Conservation (phyloP, 2,329 filamentous ascomycete genomes). For the Apiospora aurea region DNA sequence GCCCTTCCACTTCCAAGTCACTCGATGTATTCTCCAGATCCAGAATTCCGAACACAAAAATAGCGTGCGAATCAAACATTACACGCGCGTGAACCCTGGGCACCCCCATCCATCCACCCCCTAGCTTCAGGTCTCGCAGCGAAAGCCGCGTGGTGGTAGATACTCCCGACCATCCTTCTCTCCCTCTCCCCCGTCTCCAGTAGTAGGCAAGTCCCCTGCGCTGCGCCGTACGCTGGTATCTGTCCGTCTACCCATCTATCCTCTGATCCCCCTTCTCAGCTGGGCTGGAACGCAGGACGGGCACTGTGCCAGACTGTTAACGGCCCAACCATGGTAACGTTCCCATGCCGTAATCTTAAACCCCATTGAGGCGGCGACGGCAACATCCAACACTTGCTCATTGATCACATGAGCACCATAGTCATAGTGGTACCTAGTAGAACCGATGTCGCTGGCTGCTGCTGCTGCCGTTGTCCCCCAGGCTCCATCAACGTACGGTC, state of each 20-base stretch:
- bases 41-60: background rate
- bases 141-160: background rate
- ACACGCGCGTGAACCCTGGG: background rate
- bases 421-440: too few relatives aligned
- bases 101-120: background rate
- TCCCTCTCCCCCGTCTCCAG: background rate
- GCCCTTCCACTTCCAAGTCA: background rate
- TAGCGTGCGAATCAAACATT: constrained; percentile 7
- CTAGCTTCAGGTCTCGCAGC: background rate
- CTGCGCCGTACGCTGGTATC: background rate
- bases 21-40: background rate
- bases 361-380: background rate
- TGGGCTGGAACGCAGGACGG: background rate
- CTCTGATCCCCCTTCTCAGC: background rate
- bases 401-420: background rate
- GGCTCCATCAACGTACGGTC: background rate
- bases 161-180: background rate
- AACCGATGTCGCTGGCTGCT: background rate
- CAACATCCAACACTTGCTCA: background rate
- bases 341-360: constrained; percentile 1
- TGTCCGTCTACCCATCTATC: background rate
- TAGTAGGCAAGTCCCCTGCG: too few relatives aligned
- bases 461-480: background rate
- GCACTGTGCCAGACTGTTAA: background rate
- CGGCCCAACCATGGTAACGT: background rate